phyloP scores from a whole-genome alignment of 768 basidiomycete species.

The Mycena metata region DNA sequence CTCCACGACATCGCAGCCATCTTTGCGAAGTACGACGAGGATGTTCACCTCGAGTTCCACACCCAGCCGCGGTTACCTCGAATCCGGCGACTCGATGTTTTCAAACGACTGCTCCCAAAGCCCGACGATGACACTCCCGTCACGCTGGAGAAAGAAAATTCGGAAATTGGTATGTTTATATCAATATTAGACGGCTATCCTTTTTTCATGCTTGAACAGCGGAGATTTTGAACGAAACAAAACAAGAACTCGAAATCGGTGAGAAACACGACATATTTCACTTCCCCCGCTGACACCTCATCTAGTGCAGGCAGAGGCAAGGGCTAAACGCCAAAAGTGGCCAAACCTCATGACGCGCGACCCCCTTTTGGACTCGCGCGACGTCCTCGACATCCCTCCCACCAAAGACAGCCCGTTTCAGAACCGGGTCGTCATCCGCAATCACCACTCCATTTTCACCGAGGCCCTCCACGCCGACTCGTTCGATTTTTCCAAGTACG shows the following conservation, averaged over 20 bases:
- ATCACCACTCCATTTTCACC: conserved; percentile 78
- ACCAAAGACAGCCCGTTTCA: conserved; percentile 64
- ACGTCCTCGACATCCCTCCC: conserved; percentile 67
- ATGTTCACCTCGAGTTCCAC: conserved; percentile 26
- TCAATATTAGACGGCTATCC: too few relatives aligned
- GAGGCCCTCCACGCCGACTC: conserved; percentile 51
- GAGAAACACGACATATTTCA: background rate
- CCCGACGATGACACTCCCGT: conserved; percentile 25
- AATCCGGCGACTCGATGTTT: conserved; percentile 35
- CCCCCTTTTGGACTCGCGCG: conserved; percentile 71
- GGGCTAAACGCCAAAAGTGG: conserved; percentile 16
- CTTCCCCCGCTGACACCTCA: background rate
- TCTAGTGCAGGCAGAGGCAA: conserved; percentile 32
- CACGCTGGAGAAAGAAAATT: background rate
- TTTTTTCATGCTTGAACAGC: background rate
- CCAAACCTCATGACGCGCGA: conserved; percentile 71
- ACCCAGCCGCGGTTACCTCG: conserved; percentile 33
- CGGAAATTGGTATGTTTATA: conserved; percentile 15
- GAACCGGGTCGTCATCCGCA: conserved; percentile 76
- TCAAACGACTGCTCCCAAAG: conserved; percentile 30
- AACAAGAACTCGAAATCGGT: conserved; percentile 22
- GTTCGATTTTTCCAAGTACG: conserved; percentile 44
- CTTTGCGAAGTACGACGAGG: conserved; percentile 38
- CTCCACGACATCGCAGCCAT: conserved; percentile 34
- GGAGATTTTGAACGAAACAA: conserved; percentile 14